These are phyloP conservation scores for Zygoascus flipseniorum DNA, from an alignment of 805 yeast genomes.

Conservation along the genomic window DNA sequence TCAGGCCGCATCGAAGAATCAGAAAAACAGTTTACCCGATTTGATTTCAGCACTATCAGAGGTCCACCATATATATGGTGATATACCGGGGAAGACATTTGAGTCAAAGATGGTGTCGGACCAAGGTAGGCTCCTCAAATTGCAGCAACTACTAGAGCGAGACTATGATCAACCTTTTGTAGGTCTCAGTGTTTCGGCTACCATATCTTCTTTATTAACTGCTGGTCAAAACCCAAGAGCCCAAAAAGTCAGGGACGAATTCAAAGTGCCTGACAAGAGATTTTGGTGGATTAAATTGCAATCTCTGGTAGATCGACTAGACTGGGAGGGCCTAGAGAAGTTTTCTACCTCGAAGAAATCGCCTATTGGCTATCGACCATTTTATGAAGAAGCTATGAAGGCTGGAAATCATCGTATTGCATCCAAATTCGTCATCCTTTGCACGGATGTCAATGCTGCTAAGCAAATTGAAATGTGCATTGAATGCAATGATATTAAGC, in stretches of 20 bases:
- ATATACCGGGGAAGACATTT: slow-evolving; percentile 28
- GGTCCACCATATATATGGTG: slow-evolving; percentile 27
- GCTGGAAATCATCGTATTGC: slow-evolving; percentile 55
- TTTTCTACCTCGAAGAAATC: slow-evolving; percentile 46
- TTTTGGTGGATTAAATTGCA: slow-evolving; percentile 47
- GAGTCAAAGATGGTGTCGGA: slow-evolving; percentile 37
- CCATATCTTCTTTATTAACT: slow-evolving; percentile 38
- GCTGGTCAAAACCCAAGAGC: slow-evolving; percentile 46
- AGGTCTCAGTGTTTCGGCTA: slow-evolving; percentile 39
- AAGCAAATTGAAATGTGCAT: slow-evolving; percentile 44
- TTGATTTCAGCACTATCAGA: slow-evolving; percentile 21
- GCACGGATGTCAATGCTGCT: slow-evolving; percentile 36
- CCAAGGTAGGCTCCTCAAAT: slow-evolving; percentile 34
- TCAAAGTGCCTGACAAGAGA: slow-evolving; percentile 50
- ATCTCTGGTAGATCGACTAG: slow-evolving; percentile 37
- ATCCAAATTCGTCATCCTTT: slow-evolving; percentile 47
- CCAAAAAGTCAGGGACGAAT: slow-evolving; percentile 39
- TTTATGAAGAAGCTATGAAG: slow-evolving; percentile 45
- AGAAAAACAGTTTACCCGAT: neutral
- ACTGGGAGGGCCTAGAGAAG: slow-evolving; percentile 49
- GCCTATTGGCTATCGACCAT: slow-evolving; percentile 63
- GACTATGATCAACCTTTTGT: slow-evolving; percentile 35
- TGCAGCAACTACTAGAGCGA: slow-evolving; percentile 38
- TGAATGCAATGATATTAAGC: slow-evolving; percentile 38
- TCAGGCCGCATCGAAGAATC: slow-evolving; percentile 19